Conservation (phyloP, 2,329 filamentous ascomycete genomes). For the Colletotrichum coccodes region DNA sequence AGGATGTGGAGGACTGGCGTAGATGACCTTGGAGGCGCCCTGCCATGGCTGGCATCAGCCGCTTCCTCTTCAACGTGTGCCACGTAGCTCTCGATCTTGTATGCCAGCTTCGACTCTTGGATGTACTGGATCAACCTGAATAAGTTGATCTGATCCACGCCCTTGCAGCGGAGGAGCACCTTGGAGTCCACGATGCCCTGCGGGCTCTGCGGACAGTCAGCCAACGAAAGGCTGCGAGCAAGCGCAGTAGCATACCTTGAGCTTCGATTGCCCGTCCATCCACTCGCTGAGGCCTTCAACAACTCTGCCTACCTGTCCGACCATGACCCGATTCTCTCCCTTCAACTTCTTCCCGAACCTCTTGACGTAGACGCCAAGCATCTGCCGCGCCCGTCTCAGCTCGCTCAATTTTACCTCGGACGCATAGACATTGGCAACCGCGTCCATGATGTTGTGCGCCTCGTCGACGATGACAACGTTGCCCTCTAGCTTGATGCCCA, state of each 20-base stretch:
- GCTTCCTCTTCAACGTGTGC: conserved; percentile 66
- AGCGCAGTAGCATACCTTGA: conserved; percentile 52
- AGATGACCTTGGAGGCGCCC: conserved; percentile 46
- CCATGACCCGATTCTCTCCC: conserved; percentile 89
- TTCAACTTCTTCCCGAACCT: conserved; percentile 90
- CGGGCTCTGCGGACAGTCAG: conserved; percentile 44
- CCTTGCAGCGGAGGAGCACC: conserved; percentile 81
- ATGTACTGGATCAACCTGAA: conserved; percentile 90
- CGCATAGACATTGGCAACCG: conserved; percentile 87
- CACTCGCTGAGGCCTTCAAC: conserved; percentile 81
- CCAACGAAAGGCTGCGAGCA: too few relatives aligned
- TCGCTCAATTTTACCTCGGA: conserved; percentile 79
- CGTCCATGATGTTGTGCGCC: conserved; percentile 97
- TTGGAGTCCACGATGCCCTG: conserved; percentile 78
- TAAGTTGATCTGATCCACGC: conserved; percentile 94
- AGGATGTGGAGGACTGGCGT: conserved; percentile 66
- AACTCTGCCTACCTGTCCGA: conserved; percentile 86
- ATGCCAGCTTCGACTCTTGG: conserved; percentile 89
- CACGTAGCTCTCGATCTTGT: conserved; percentile 93
- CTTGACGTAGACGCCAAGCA: conserved; percentile 84
- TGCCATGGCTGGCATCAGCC: conserved; percentile 39
- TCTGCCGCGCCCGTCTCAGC: conserved; percentile 75
- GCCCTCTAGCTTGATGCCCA: conserved; percentile 85
- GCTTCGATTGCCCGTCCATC: conserved; percentile 64
- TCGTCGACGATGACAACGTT: conserved; percentile 97